Conservation (phyloP, 2,329 filamentous ascomycete species). For the Botryotinia calthae region DNA sequence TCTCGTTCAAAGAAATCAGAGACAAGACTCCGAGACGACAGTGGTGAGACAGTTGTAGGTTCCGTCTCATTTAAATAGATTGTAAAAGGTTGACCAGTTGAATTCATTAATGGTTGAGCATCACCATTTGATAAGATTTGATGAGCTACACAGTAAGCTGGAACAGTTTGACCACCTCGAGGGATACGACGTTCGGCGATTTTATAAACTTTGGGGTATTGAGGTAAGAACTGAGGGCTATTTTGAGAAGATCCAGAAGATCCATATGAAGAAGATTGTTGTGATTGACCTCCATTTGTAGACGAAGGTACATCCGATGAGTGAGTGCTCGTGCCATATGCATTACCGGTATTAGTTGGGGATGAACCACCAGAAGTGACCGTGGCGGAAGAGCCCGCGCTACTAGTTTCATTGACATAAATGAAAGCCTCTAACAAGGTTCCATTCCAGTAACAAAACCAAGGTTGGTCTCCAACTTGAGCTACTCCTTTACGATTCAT, state of each 20-base stretch:
- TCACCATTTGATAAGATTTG: conserved; percentile 53
- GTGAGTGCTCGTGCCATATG: conserved; percentile 14
- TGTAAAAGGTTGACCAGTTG: conserved; percentile 29
- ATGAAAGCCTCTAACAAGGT: conserved; percentile 67
- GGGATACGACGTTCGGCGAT: conserved; percentile 59
- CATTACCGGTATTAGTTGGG: background rate
- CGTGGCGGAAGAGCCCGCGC: conserved; percentile 36
- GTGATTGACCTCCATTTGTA: conserved; percentile 3
- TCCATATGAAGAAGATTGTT: conserved; percentile 21
- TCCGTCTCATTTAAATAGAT: conserved; percentile 37
- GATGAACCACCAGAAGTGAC: conserved; percentile 6
- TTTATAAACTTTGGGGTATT: conserved; percentile 60
- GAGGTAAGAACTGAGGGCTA: conserved; percentile 34
- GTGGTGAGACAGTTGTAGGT: conserved; percentile 24
- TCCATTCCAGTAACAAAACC: conserved; percentile 69
- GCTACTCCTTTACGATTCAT: conserved; percentile 41
- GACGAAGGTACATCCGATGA: conserved; percentile 36
- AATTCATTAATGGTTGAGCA: conserved; percentile 29
- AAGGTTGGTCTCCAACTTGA: conserved; percentile 58
- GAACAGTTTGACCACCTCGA: conserved; percentile 34
- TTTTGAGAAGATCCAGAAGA: conserved; percentile 23
- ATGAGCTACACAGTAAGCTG: conserved; percentile 65
- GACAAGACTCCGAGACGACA: conserved; percentile 19
- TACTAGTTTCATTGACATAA: conserved; percentile 49
- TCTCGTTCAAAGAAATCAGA: conserved; percentile 1